phyloP scores from a whole-genome alignment of 768 basidiomycete species.

The Leccinum broughii region DNA sequence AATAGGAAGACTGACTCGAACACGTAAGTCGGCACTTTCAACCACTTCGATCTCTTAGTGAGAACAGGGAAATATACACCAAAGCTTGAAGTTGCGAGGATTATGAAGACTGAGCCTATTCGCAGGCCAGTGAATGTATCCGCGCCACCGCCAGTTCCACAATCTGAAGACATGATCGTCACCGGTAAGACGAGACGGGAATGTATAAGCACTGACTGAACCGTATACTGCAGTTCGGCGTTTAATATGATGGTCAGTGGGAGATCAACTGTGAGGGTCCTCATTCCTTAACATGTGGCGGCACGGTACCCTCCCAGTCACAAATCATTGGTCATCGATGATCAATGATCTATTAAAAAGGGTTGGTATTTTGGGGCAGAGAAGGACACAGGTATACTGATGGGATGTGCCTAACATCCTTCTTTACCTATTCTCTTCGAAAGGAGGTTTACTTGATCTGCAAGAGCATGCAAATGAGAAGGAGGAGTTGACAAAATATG shows the following conservation, averaged over 20 bases:
- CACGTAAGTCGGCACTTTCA: constrained; percentile 40
- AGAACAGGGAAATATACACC: constrained; percentile 77
- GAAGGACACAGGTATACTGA: not conserved
- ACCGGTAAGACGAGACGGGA: not conserved
- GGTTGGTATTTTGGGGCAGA: not conserved
- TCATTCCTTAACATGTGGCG: constrained; percentile 5
- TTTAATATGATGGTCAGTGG: constrained; percentile 13
- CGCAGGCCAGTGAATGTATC: constrained; percentile 53
- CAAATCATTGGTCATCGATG: not conserved
- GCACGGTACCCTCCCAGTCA: constrained; percentile 26
- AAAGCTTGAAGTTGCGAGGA: constrained; percentile 55
- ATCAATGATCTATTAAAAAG: not conserved
- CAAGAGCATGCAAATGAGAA: constrained; percentile 39
- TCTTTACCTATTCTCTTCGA: constrained; percentile 31
- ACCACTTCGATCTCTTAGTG: constrained; percentile 48
- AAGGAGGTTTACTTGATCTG: constrained; percentile 40
- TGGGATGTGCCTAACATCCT: not conserved
- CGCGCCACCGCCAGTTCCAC: constrained; percentile 54
- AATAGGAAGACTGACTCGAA: constrained; percentile 63
- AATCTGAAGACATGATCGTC: constrained; percentile 35
- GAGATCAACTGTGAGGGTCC: constrained; percentile 30
- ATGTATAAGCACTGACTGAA: not conserved
- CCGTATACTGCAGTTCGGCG: not conserved
- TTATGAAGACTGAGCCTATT: constrained; percentile 73
- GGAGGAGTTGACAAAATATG: constrained; percentile 54